Evolutionary conservation across 768 basidiomycete species (phyloP), one percentile per base, ranked within the genome.

Genomic region (Gymnopilus junonius): DNA sequence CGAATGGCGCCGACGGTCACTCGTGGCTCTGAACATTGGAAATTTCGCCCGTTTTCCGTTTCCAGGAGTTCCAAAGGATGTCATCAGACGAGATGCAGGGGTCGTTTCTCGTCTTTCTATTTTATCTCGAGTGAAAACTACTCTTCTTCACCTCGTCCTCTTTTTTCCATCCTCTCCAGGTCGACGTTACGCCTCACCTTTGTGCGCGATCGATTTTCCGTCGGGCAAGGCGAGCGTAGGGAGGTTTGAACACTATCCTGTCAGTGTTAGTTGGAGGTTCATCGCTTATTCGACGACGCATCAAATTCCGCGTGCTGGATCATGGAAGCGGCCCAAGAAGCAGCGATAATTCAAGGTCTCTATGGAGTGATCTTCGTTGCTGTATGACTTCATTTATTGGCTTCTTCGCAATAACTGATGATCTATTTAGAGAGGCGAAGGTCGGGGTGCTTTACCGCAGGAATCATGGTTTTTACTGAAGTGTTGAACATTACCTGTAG

Each of bases 361-460:
- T 55, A 37, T 55, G 54, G 54, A 55, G 54, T 55, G 17, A 23
- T 40, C 32, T 55, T 55, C 27, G 54, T 55, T 55, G 34, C 54
- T 35, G 54, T 55, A 39, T 29, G 53, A 5, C 3, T 40, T n/a
- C 5, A 17, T 10, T 11, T 40, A 20, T 7, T 27, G 21, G 2
- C 5, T 34, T 39, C 3, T 55, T 5, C n/a, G 20, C 35, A 37
- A 40, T 40, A 3, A 39, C 25, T 40, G 23, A 55, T 55, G 11
- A 37, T 8, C 34, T n/a, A 14, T n/a, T 17, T 40, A 55, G 54
- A 55, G 39, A 40, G 54, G 54, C 39, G 54, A 55, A 55, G 54
- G 54, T 55, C 23, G 8, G 34, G 27, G 15, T 20, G 5, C 14
- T 4, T 27, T 10, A 10, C 20, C 1, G 14, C 11, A 20, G 34